Evolutionary conservation across 305 asterid species (phyloP), one percentile per base, ranked within the genome.

Genomic region (Coffea humblotiana): DNA sequence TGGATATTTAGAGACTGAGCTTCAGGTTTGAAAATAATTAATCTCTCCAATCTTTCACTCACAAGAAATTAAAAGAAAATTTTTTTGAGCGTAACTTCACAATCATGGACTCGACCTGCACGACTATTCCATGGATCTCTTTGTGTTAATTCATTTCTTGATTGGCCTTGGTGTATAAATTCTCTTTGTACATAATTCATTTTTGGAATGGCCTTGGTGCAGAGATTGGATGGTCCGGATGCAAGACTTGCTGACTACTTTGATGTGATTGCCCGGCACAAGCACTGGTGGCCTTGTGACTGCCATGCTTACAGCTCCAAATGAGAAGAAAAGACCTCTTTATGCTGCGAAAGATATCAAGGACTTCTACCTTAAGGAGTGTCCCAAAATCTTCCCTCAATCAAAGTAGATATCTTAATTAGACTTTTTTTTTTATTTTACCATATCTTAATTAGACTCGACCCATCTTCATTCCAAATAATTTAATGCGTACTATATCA

Each of bases 271-370:
- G 78, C 86, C 86, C 0, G 88, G 84, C 29, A 84, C 86, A 0
- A 84, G 86, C 68, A 84, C 88, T 0, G 88, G 88, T 45, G 90
- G 90, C 2, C 78, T 87, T 15, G 85, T 87, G 13, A 77, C 90
- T 1, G 86, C 88, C 21, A 83, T 85, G 90, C 51, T 85, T 27
- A 69, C 90, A 0, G 77, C 88, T n/a, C 90, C 90, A 1, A 29
- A 83, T 49, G 63, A 80, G 25, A 73, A 80, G 18, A 23, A 82
- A 16, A 85, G 90, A 25, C 86, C 87, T 13, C 52, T 82, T 18
- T 87, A 70, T 76, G 84, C 89, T 0, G 91, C 91, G 6, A 88
- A 84, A 68, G 89, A 88, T 63, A 86, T 88, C 65, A 82, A 66
- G 13, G 78, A 81, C 4, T 88, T 88, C 69, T 88, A 84, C 35